These are phyloP conservation scores for Phaeosphaeria sp. DNA, from an alignment of 2,329 filamentous ascomycete genomes.

Conservation along the genomic window DNA sequence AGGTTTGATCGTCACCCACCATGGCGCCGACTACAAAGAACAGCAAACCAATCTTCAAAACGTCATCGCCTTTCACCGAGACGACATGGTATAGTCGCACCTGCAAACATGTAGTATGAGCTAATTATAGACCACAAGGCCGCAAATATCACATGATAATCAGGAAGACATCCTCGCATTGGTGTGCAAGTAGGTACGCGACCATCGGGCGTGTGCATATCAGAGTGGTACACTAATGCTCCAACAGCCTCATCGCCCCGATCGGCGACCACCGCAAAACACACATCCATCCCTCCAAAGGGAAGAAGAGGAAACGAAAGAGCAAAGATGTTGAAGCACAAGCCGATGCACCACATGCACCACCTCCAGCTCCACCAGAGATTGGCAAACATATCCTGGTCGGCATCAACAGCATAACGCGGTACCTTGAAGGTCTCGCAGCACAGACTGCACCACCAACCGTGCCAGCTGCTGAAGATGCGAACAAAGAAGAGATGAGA, in stretches of 20 bases:
- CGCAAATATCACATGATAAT: conserved; percentile 62
- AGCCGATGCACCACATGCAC: conserved; percentile 24
- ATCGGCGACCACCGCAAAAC: conserved; percentile 67
- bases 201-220: not conserved
- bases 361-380: conserved; percentile 53
- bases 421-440: conserved; percentile 60
- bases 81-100: conserved; percentile 61
- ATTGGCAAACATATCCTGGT: conserved; percentile 66
- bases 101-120: conserved; percentile 11
- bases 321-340: conserved; percentile 24
- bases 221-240: not conserved
- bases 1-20: not conserved
- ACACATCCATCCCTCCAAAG: conserved; percentile 65
- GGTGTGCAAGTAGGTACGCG: conserved; percentile 65
- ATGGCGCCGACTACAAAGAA: conserved; percentile 37
- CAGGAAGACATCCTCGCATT: conserved; percentile 72
- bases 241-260: conserved; percentile 65
- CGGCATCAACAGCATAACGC: conserved; percentile 70
- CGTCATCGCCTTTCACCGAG: conserved; percentile 70
- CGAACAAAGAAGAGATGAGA: not conserved
- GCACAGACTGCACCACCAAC: conserved; percentile 25
- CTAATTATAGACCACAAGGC: conserved; percentile 63
- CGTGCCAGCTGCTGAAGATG: conserved; percentile 1
- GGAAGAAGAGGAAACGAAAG: conserved; percentile 55
- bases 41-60: conserved; percentile 65